Evolutionary conservation across 202 grass and related monocot species (phyloP), one percentile per base, ranked within the genome.

Genomic region (Cymbopogon flexuosus): DNA sequence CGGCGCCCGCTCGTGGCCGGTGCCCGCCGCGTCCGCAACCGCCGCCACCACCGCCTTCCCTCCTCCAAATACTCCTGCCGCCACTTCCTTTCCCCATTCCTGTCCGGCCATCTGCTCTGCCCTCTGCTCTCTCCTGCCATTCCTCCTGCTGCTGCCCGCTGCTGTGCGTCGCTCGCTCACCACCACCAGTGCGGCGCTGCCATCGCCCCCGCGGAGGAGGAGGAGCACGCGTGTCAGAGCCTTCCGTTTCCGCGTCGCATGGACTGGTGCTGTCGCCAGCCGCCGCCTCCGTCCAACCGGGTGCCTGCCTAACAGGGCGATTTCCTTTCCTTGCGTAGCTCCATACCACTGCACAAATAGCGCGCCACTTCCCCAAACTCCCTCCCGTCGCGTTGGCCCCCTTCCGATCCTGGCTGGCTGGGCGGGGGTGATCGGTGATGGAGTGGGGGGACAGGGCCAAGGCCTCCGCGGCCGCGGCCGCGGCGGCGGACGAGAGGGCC

Each of bases 381-480:
- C 41, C 9, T 43, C 70, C 34, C 14, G 45, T 56, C 65, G 15
- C 36, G 16, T 23, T 5, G 51, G 7, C 5, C 56, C 13, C 4
- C 19, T 42, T 46, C 73, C 43, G 52, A 71, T 54, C 51, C 22
- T 34, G 30, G 19, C 13, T n/a, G 16, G 21, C 14, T 4, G 54
- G 8, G 54, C 19, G 19, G 54, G 21, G 3, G 56, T 11, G 21
- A 59, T 59, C 43, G 51, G 72, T 4, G 27, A 89, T 89, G 87
- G 78, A 89, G 66, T 89, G 87, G 87, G 87, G 82, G 59, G 82
- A 81, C 66, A 82, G 75, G 72, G 72, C 65, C 29, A 61, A 51
- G 46, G 65, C 65, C 14, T 23, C 54, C 4, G 62, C 84, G 5
- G 49, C 54, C 4, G 62, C 84, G 5, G 49, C 52, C 0, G 76